Evolutionary conservation across 2,329 filamentous ascomycete genomes (phyloP), one percentile per base, ranked within the genome.

Genomic region (Aquanectria penicillioides): DNA sequence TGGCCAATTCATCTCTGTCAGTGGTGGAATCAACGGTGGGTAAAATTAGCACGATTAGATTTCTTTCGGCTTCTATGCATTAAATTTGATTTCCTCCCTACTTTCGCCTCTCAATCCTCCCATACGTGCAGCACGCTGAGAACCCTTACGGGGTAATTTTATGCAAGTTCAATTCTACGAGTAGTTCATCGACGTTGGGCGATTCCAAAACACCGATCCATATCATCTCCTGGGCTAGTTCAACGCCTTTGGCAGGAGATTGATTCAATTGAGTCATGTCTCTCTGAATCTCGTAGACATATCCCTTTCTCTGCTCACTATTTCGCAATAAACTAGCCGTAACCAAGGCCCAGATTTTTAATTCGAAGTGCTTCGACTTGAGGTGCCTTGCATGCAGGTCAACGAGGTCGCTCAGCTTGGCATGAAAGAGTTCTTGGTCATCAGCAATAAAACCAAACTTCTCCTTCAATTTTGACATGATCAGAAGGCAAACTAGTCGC

Each of bases 21-120:
- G 63, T 33, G 59, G 61, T 20, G 62, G 62, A 3, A 60, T 62
- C 22, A 64, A 52, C 17, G 59, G 62, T 5, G 49, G 41, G 3
- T 58, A 22, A 34, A 13, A 60, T 69, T 29, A 63, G 67, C 59
- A 69, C 67, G 41, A 61, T 68, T 47, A 62, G 63, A n/a, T n/a
- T n/a, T n/a, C n/a, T n/a, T n/a, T n/a, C n/a, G n/a, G n/a, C n/a
- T n/a, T n/a, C n/a, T n/a, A n/a, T n/a, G n/a, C n/a, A n/a, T n/a
- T n/a, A n/a, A n/a, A n/a, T n/a, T n/a, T n/a, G n/a, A n/a, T n/a
- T n/a, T n/a, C n/a, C n/a, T n/a, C n/a, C n/a, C n/a, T n/a, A n/a
- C n/a, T n/a, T n/a, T n/a, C n/a, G n/a, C n/a, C n/a, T n/a, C n/a
- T n/a, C n/a, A n/a, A n/a, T n/a, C n/a, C n/a, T n/a, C n/a, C n/a